Percentiles rank a stretch among this genome's conserved stretches.
Conservation (phyloP, 352 stramenopile species). For the Phytophthora hybrid region DNA sequence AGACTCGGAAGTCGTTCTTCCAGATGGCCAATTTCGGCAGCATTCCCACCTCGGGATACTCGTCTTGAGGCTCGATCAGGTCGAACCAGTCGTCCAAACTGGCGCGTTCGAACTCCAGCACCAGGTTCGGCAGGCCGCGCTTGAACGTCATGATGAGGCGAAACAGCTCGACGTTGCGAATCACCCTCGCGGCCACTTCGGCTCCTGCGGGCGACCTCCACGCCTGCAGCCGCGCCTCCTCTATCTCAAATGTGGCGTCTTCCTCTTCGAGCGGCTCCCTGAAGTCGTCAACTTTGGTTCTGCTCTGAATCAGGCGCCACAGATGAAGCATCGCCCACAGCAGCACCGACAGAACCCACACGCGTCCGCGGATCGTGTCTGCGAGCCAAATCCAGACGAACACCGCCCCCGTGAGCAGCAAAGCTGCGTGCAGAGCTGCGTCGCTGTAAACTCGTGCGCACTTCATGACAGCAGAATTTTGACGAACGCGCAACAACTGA, state of each 20-base stretch:
- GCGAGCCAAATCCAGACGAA: constrained; percentile 14
- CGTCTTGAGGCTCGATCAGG: constrained; percentile 4
- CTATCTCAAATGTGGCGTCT: not conserved
- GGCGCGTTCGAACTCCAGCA: constrained; percentile 18
- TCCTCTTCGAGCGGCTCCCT: not conserved
- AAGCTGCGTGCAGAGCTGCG: constrained; percentile 6
- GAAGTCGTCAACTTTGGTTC: not conserved
- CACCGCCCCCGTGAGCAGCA: constrained; percentile 1
- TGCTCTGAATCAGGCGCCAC: constrained; percentile 7
- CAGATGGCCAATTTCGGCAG: constrained; percentile 19
- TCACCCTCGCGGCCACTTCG: constrained; percentile 13
- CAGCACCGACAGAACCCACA: constrained; percentile 12
- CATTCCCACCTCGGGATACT: constrained; percentile 14
- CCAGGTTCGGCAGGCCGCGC: constrained; percentile 15
- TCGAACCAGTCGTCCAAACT: constrained; percentile 15
- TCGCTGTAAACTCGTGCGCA: constrained; percentile 6
- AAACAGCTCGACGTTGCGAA: constrained; percentile 23
- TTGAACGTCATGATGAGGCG: constrained; percentile 30
- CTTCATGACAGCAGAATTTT: not conserved
- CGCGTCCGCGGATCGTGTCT: constrained; percentile 7
- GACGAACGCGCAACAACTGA: constrained; percentile 1
- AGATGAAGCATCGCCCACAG: constrained; percentile 12
- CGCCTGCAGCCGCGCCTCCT: constrained; percentile 5
- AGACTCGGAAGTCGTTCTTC: constrained; percentile 15
- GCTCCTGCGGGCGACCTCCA: constrained; percentile 9